These are phyloP conservation scores for Xanthoparmelia taractica DNA, from an alignment of 495 filamentous ascomycete species.

Conservation along the genomic window DNA sequence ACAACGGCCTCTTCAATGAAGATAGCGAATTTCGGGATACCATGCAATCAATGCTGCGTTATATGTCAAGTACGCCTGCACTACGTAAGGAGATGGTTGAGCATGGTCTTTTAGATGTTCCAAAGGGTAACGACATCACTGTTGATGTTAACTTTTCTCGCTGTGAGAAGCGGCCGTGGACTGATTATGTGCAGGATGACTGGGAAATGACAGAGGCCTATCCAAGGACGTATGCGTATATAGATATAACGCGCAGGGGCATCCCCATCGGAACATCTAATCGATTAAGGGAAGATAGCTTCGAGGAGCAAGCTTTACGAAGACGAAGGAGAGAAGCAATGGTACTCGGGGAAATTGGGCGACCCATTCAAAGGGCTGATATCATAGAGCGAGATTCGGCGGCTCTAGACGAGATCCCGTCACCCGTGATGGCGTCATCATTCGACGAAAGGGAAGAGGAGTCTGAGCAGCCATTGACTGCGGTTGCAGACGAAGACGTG, in stretches of 20 bases:
- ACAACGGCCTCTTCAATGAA: neutral
- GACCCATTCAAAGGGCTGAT: constrained; percentile 41
- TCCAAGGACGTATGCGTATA: neutral
- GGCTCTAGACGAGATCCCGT: neutral
- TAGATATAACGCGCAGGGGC: neutral
- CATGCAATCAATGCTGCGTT: constrained; percentile 40
- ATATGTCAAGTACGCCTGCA: constrained; percentile 31
- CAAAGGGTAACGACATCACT: constrained; percentile 10
- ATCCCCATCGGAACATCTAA: neutral
- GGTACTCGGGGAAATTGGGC: constrained; percentile 45
- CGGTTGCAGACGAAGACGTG: constrained; percentile 9
- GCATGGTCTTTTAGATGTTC: constrained; percentile 34
- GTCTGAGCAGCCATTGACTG: constrained; percentile 28
- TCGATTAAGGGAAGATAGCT: constrained; percentile 36
- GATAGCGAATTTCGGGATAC: constrained; percentile 28
- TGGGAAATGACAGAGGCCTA: neutral
- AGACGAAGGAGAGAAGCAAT: constrained; percentile 48
- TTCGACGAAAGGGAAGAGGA: neutral
- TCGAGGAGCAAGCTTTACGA: constrained; percentile 43
- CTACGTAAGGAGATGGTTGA: constrained; percentile 40
- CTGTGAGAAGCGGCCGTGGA: neutral
- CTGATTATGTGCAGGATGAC: neutral
- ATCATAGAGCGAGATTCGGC: constrained; percentile 40
- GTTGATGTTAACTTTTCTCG: neutral
- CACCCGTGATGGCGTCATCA: neutral